These are phyloP conservation scores for Chrysoporthe cubensis DNA, from an alignment of 2,329 filamentous ascomycete species.

Conservation along the genomic window DNA sequence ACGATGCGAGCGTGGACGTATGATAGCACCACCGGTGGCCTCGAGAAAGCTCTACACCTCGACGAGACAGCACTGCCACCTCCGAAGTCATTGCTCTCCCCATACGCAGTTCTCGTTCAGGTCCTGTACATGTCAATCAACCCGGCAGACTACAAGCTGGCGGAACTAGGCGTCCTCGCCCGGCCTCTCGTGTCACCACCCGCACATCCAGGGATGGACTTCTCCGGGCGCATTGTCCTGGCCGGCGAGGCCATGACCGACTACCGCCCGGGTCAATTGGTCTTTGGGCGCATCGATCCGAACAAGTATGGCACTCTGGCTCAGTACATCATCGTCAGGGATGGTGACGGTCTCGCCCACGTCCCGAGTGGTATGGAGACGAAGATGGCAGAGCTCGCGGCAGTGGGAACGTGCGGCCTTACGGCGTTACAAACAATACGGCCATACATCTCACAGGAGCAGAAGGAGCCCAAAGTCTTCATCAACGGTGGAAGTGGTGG, in stretches of 20 bases:
- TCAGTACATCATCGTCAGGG: constrained; percentile 43
- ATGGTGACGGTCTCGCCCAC: constrained; percentile 37
- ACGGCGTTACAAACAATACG: constrained; percentile 54
- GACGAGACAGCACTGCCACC: constrained; percentile 47
- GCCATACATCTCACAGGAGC: constrained; percentile 43
- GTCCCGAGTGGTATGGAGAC: constrained; percentile 48
- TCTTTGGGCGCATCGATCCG: constrained; percentile 46
- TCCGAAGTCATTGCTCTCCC: constrained; percentile 39
- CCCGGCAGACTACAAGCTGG: constrained; percentile 67
- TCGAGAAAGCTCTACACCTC: constrained; percentile 59
- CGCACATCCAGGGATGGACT: constrained; percentile 55
- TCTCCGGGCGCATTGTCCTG: constrained; percentile 48
- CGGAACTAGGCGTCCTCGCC: constrained; percentile 51
- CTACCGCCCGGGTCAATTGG: constrained; percentile 45
- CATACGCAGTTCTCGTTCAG: constrained; percentile 56
- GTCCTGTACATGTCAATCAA: constrained; percentile 60
- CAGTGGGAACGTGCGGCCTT: constrained; percentile 48
- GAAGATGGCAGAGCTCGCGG: constrained; percentile 44
- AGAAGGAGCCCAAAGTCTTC: constrained; percentile 54
- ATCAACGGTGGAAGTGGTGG: constrained; percentile 69
- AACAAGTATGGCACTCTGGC: constrained; percentile 39
- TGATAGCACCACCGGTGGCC: constrained; percentile 45
- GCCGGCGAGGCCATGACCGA: constrained; percentile 36
- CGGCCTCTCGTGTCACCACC: constrained; percentile 45
- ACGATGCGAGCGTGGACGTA: constrained; percentile 65